Conservation (phyloP, 2,329 filamentous ascomycete species). For the Sclerotinia nivalis region DNA sequence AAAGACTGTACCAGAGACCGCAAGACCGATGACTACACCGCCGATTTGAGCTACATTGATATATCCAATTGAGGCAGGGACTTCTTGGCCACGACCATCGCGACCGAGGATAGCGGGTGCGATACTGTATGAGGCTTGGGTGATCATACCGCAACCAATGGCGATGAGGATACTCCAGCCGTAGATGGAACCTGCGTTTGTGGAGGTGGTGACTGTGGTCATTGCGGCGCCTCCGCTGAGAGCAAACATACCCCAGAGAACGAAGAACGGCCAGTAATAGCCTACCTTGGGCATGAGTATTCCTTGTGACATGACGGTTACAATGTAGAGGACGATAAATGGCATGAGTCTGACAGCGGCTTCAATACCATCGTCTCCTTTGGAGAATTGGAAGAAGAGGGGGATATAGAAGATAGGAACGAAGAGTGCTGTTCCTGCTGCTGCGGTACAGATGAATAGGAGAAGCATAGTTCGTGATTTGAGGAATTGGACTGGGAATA, state of each 20-base stretch:
- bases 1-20: conserved; percentile 43
- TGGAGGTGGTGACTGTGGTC: conserved; percentile 35
- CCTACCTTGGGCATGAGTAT: conserved; percentile 44
- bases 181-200: conserved; percentile 38
- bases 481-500: conserved; percentile 37
- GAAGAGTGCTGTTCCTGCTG: conserved; percentile 43
- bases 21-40: conserved; percentile 40
- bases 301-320: conserved; percentile 44
- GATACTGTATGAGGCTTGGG: conserved; percentile 26
- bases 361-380: conserved; percentile 40
- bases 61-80: conserved; percentile 41
- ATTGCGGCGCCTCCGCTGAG: conserved; percentile 36
- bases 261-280: conserved; percentile 31
- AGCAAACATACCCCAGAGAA: conserved; percentile 19
- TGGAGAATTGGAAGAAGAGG: conserved; percentile 51
- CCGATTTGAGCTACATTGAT: conserved; percentile 42
- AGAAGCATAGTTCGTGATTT: conserved; percentile 39
- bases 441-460: conserved; percentile 37
- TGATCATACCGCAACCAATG: conserved; percentile 42
- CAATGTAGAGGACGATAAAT: conserved; percentile 44
- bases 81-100: conserved; percentile 25
- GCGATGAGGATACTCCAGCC: conserved; percentile 45
- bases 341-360: conserved; percentile 45
- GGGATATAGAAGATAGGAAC: conserved; percentile 49
- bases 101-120: conserved; percentile 38